Percentiles rank a stretch among this genome's conserved stretches.
phyloP scores from a whole-genome alignment of 768 basidiomycete species.

The Lactarius sp. region DNA sequence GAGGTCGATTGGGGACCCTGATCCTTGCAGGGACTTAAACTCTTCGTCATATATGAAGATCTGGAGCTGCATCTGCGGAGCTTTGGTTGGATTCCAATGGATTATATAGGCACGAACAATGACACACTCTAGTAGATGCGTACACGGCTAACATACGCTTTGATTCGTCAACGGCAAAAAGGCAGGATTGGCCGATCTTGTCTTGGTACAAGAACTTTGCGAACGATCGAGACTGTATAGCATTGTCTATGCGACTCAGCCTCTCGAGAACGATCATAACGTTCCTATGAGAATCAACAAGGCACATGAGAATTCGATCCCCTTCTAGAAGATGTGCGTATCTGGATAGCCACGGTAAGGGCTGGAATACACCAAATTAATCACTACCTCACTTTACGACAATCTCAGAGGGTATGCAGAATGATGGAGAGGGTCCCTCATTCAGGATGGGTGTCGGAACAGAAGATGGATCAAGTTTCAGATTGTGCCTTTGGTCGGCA shows the following conservation, averaged over 20 bases:
- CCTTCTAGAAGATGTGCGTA: conserved; percentile 21
- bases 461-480: conserved; percentile 21
- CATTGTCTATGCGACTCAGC: conserved; percentile 1
- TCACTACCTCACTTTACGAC: conserved; percentile 7
- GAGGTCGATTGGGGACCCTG: conserved; percentile 41
- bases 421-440: conserved; percentile 10
- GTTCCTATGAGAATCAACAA: conserved; percentile 13
- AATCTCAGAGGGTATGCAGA: conserved; percentile 7
- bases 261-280: conserved; percentile 20
- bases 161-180: conserved; percentile 50
- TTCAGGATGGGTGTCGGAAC: conserved; percentile 12
- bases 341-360: not conserved
- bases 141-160: conserved; percentile 49
- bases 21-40: conserved; percentile 38
- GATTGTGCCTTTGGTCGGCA: conserved; percentile 14
- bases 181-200: conserved; percentile 43
- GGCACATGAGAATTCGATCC: conserved; percentile 16
- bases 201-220: conserved; percentile 36
- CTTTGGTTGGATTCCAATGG: not conserved
- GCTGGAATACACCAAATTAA: too few species aligned
- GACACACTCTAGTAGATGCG: conserved; percentile 38
- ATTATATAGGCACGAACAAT: not conserved
- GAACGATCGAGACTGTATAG: not conserved
- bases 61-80: conserved; percentile 35
- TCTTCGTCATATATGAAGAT: conserved; percentile 46